Evolutionary conservation across 257 asterid genomes (phyloP).

Genomic region (Fraxinus pennsylvanica): DNA sequence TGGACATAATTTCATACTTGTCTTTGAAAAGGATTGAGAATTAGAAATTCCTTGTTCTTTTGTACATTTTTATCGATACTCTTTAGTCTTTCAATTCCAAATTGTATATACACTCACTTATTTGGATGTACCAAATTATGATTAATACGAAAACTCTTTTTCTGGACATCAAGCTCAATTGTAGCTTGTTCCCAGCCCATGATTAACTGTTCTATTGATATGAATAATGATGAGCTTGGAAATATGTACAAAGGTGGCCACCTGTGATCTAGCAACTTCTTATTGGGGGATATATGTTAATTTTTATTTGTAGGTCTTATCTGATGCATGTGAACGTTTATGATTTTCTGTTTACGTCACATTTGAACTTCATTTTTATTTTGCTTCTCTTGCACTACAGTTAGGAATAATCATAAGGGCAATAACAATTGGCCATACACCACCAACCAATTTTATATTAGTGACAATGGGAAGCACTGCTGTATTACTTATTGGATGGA

Average conservation of each 20-base stretch:
- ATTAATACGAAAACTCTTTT: neutral
- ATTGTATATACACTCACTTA: neutral
- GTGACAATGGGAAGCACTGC: conserved; percentile 96
- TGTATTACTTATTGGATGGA: conserved; percentile 77
- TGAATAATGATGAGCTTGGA: neutral
- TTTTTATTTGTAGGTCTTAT: neutral
- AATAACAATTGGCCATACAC: conserved; percentile 59
- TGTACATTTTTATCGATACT: neutral
- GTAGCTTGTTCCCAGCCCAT: neutral
- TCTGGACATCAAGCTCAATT: neutral
- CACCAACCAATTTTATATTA: conserved; percentile 62
- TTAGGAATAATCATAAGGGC: conserved; percentile 73
- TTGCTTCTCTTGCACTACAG: conserved; percentile 40
- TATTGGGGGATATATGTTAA: neutral
- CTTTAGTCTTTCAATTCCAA: neutral
- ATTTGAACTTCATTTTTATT: conserved; percentile 7
- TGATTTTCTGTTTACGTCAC: neutral
- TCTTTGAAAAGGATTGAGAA: neutral
- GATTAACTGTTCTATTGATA: neutral
- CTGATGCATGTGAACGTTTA: neutral
- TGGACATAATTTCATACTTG: neutral
- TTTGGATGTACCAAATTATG: neutral
- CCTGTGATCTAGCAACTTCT: neutral
- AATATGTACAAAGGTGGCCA: neutral
- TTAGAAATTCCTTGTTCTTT: neutral